Conservation (phyloP, 306 rosid genomes). For the Casuarina cunninghamiana region DNA sequence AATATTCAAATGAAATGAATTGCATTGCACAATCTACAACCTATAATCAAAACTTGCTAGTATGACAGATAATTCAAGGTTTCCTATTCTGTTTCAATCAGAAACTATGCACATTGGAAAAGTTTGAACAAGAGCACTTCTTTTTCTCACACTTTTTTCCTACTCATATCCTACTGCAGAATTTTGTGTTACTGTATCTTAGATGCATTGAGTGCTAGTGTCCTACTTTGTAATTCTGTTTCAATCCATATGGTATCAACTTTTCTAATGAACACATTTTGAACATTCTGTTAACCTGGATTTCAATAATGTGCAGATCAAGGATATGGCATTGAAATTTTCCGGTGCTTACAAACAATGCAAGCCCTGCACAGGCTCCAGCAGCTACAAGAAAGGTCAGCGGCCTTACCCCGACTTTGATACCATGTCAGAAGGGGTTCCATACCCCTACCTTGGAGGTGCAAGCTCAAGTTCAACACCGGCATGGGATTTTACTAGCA, state of each 20-base stretch:
- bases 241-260: background rate
- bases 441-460: constrained; percentile 76
- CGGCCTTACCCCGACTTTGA: constrained; percentile 70
- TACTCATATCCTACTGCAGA: background rate
- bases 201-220: background rate
- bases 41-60: background rate
- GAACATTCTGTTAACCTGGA: background rate
- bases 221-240: background rate
- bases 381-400: constrained; percentile 60
- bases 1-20: background rate
- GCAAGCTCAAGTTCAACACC: constrained; percentile 82
- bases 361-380: constrained; percentile 73
- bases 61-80: background rate
- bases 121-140: background rate
- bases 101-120: too few relatives aligned
- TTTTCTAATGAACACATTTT: background rate
- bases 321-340: constrained; percentile 86
- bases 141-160: background rate
- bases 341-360: constrained; percentile 71
- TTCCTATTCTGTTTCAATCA: too few relatives aligned
- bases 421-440: constrained; percentile 78
- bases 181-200: background rate
- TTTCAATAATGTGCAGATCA: constrained; percentile 54
- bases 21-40: background rate
- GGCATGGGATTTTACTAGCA: constrained; percentile 77